Evolutionary conservation across 139 green algal genomes (phyloP).

Genomic region (Chlamydomonas sphaeroides): DNA sequence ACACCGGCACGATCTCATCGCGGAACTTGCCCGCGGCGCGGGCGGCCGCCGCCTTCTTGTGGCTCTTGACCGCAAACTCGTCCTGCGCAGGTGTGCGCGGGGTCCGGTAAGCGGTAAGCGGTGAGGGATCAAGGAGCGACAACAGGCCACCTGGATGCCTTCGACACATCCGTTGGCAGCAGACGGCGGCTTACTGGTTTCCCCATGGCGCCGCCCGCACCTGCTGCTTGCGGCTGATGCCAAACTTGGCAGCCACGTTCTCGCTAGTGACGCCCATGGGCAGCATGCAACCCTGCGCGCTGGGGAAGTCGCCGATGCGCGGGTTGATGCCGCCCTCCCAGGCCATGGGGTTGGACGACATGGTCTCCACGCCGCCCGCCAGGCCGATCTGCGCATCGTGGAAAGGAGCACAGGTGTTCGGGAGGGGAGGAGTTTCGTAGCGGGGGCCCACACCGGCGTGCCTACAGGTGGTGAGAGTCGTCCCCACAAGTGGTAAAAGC

Average conservation of each 20-base stretch:
- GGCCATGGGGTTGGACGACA: conserved; percentile 95
- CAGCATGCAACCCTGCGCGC: conserved; percentile 92
- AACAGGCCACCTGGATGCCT: too few relatives aligned
- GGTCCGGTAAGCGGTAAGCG: background rate
- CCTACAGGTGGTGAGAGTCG: too few relatives aligned
- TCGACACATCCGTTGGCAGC: too few relatives aligned
- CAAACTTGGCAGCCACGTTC: conserved; percentile 95
- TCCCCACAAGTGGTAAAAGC: too few relatives aligned
- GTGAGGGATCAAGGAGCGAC: too few relatives aligned
- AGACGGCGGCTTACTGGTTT: too few relatives aligned
- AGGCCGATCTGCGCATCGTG: conserved; percentile 3
- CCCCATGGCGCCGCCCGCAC: background rate
- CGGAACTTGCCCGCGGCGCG: conserved; percentile 85
- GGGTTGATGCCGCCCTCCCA: conserved; percentile 97
- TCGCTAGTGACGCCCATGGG: conserved; percentile 99
- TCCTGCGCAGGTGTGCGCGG: conserved; percentile 77
- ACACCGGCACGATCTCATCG: conserved; percentile 96
- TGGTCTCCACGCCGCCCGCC: conserved; percentile 88
- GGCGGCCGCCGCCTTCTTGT: conserved; percentile 89
- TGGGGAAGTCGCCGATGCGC: conserved; percentile 64
- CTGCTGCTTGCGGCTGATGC: conserved; percentile 66
- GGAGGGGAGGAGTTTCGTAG: background rate
- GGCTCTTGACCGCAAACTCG: conserved; percentile 79
- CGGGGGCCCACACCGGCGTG: too few relatives aligned
- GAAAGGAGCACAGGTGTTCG: background rate